Evolutionary conservation across 805 yeast species (phyloP).

Genomic region (Metschnikowia kunwiensis): DNA sequence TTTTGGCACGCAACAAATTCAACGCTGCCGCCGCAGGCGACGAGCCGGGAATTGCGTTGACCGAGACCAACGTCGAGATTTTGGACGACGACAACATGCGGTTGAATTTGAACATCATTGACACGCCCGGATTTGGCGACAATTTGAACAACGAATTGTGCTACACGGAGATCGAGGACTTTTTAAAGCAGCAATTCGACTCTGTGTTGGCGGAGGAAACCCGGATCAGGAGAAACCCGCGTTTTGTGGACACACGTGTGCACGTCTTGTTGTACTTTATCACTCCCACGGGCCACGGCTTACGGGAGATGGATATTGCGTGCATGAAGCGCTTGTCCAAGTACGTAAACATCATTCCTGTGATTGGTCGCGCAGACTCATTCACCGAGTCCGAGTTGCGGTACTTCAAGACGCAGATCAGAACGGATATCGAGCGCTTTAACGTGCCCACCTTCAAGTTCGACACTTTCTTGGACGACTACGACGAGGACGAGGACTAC

Average conservation of each 20-base stretch:
- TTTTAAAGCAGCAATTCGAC: constrained; percentile 74
- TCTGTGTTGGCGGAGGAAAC: constrained; percentile 82
- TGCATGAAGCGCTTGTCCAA: constrained; percentile 67
- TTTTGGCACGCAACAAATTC: constrained; percentile 54
- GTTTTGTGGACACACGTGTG: constrained; percentile 73
- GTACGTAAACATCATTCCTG: constrained; percentile 80
- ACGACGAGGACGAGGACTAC: constrained; percentile 72
- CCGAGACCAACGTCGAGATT: constrained; percentile 61
- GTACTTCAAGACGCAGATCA: constrained; percentile 57
- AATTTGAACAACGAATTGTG: constrained; percentile 68
- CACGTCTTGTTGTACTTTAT: constrained; percentile 78
- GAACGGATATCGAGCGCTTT: constrained; percentile 60
- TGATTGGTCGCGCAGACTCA: constrained; percentile 77
- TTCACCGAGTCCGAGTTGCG: constrained; percentile 64
- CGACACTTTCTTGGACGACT: constrained; percentile 44
- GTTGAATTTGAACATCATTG: constrained; percentile 56
- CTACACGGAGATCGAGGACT: constrained; percentile 60
- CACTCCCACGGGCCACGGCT: constrained; percentile 76
- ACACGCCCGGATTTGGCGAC: constrained; percentile 79
- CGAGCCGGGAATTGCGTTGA: constrained; percentile 75
- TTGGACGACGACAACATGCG: constrained; percentile 57
- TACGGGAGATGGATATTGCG: constrained; percentile 70
- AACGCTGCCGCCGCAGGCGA: constrained; percentile 57
- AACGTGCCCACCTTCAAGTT: constrained; percentile 79
- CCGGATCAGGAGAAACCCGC: constrained; percentile 79